These are phyloP conservation scores for Cymodocea nodosa DNA, from an alignment of 116 monocot species.

Conservation along the genomic window DNA sequence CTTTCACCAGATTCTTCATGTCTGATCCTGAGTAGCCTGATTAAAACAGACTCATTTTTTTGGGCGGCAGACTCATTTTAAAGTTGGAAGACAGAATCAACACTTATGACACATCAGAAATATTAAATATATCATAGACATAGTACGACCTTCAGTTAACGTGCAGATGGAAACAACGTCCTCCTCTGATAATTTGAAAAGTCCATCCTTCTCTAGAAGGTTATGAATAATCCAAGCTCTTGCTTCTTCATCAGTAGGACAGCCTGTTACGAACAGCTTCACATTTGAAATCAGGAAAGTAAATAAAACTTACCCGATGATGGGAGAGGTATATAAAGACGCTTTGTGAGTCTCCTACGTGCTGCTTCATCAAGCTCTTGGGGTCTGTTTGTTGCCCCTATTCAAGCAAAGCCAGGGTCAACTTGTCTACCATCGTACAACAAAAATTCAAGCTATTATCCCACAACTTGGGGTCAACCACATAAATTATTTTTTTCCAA, in stretches of 20 bases:
- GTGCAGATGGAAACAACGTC: conserved; percentile 62
- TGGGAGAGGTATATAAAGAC: conserved; percentile 97
- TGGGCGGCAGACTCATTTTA: neutral
- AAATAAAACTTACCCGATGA: conserved; percentile 46
- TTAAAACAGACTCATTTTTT: neutral
- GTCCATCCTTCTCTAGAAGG: conserved; percentile 87
- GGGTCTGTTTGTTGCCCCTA: conserved; percentile 94
- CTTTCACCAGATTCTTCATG: conserved; percentile 98
- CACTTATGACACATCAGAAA: neutral
- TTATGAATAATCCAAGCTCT: conserved; percentile 76
- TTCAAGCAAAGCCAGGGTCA: conserved; percentile 1
- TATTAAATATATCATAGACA: neutral
- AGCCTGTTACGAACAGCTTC: conserved; percentile 7
- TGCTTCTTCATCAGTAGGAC: conserved; percentile 48
- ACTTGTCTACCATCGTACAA: no score
- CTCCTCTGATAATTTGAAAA: conserved; percentile 81
- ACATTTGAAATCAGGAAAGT: conserved; percentile 6
- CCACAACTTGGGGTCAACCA: no score
- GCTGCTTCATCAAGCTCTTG: conserved; percentile 99
- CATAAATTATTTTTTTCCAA: no score
- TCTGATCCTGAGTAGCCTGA: conserved; percentile 92
- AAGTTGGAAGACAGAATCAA: neutral
- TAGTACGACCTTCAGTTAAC: conserved; percentile 55
- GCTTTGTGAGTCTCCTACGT: conserved; percentile 73
- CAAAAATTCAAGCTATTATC: no score